Base-by-base conservation (phyloP, 352 stramenopile genomes). In the Phytopythium delawarense region DNA sequence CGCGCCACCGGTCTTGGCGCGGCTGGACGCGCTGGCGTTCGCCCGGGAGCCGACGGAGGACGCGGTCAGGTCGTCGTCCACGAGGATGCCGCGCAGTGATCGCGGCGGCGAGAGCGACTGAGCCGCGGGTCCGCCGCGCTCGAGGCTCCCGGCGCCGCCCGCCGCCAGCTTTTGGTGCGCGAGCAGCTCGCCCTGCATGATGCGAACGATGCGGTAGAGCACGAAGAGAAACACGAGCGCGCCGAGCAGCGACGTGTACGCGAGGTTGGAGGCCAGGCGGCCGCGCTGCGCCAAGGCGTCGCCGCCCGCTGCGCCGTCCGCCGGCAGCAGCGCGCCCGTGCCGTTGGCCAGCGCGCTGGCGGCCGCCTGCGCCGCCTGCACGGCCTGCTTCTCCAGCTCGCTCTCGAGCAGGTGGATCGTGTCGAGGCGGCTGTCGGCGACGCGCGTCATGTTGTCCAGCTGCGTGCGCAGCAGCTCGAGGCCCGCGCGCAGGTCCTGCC, bases 371-470 rank as follows among this genome's bases (percentile, higher is more conserved):
- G 75, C 78, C 20, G 78, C 80, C 48, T 82, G 61, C 5, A 89
- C 68, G 2, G 83, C 77, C 59, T 88, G 75, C 45, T 74, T 73
- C 63, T 92, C 79, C 28, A 92, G 71, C 62, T 89, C 75, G 21
- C 79, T 76, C 73, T 92, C 82, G 18, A 92, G 76, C 48, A 89
- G 32, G 57, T 91, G 79, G 53, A 91, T 88, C 53, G 74, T 91
- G 53, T 89, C 76, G 8, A 88, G 59, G 28, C 82, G 78, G 61
- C 76, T 87, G 32, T 87, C 75, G 2, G 82, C 80, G 50, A 92
- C 74, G 35, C 78, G 77, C 45, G 82, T 87, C 59, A 85, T 75
- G 68, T 89, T 92, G 23, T 81, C 80, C 50, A 89, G 59, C 78
- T 89, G 78, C 18, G 76, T 63, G 34, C 74, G 76, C 37, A 88